Base-by-base conservation (phyloP, 169 alveolate species). In the Eimeria necatrix region DNA sequence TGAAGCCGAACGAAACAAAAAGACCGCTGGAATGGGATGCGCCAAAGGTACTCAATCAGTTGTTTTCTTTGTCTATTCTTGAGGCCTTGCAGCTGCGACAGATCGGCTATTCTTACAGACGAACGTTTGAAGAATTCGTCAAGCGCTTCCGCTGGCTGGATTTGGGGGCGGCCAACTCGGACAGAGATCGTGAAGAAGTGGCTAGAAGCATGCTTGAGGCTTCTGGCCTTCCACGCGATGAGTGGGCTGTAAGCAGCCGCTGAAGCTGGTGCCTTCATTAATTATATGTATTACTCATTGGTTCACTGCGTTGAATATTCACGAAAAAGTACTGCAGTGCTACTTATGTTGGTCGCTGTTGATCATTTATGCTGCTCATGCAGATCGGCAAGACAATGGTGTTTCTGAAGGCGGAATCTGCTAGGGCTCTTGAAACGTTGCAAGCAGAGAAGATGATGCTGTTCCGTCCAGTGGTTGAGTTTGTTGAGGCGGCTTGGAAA, bases 1-100 rank as follows among this genome's bases (percentile, higher is more conserved):
- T 99, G 46, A 99, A 99, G 94, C 99, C 99, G 10, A 99, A 99
- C 90, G 94, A 91, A 32, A 46, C 96, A 78, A 98, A 98, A 89
- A 89, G 93, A 24, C 98, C 99, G 32, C 78, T 97, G 73, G 98
- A 97, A n/a, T 98, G 98, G 98, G 96, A 96, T 73, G 96, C 96
- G 83, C 97, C 97, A 20, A 97, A 97, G 96, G 98, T 98, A 16
- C 95, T 98, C 41, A 95, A 96, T 51, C 99, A 98, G 93, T 95
- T 98, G n/a, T 96, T 97, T 89, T 98, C 99, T 26, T 96, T 98
- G 26, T 97, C 98, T n/a, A 97, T 98, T 78, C 93, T 98, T 52
- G 99, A 98, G 83, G 98, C 98, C 14, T 93, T 98, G 7, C 98
- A 97, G 81, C 97, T 98, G 32, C 92, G 98, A 49, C 96, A 97